Evolutionary conservation across 2,329 filamentous ascomycete species (phyloP), one percentile per base, ranked within the genome.

Genomic region (Xylaria sp.): DNA sequence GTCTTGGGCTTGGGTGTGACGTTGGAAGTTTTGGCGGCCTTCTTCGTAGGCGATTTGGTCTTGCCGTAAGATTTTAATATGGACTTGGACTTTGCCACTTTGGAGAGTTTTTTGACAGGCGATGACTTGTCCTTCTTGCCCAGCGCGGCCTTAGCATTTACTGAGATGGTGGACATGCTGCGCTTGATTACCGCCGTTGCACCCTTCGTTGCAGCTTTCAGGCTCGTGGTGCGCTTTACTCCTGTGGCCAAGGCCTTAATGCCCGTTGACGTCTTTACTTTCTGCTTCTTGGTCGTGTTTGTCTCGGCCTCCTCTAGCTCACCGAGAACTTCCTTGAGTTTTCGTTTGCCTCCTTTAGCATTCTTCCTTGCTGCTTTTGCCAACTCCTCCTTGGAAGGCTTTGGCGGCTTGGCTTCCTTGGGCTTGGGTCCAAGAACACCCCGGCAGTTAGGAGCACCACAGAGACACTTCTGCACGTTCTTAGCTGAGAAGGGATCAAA

Each of bases 401-500:
- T 80, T 31, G 77, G 74, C 33, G 69, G 72, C 73, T 84, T 87
- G 57, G 82, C 78, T 66, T 85, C 84, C 68, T 85, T 84, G 23
- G 84, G 82, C 71, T 85, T 86, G 7, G 87, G 87, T 0, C 87
- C 87, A 37, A 89, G 78, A 19, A 89, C 82, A 43, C 87, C 87
- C 58, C 87, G 84, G 74, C 87, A 89, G 76, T 89, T 89, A 38
- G 79, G 74, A 67, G 83, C 83, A 63, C 86, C 87, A 73, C 87
- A 89, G 28, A 89, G 81, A 74, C 87, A 89, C 72, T 82, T 84
- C 74, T 89, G 87, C 50, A 89, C 86, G 73, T 89, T 89, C 78
- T 89, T 89, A 71, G 84, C 82, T 9, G 86, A 89, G 74, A 89
- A 89, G 2, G 87, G 87, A 72, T 89, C 87, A 72, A 89, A 89